Conservation (phyloP, 2,329 filamentous ascomycete species). For the Trichophyton mentagrophytes region DNA sequence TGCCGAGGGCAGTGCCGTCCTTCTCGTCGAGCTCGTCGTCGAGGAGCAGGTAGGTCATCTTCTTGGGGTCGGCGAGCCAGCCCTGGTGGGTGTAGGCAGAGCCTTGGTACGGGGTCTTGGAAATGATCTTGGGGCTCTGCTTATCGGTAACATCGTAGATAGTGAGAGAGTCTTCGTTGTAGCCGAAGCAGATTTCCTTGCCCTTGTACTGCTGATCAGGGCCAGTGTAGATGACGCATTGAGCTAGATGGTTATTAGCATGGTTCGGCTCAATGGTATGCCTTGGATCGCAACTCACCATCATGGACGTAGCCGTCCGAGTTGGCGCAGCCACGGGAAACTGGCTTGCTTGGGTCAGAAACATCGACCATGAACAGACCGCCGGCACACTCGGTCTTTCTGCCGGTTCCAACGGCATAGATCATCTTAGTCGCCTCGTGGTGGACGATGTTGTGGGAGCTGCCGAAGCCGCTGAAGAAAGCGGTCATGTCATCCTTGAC, state of each 20-base stretch:
- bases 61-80: constrained; percentile 37
- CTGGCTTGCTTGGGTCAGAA: constrained; percentile 41
- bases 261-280: too few relatives aligned
- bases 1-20: constrained; percentile 28
- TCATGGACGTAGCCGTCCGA: constrained; percentile 50
- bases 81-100: constrained; percentile 49
- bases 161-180: constrained; percentile 33
- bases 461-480: constrained; percentile 32
- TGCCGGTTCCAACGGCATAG: constrained; percentile 37
- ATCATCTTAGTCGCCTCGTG: constrained; percentile 34
- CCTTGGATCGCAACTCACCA: constrained; percentile 16
- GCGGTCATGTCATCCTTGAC: constrained; percentile 32
- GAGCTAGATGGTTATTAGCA: constrained; percentile 20
- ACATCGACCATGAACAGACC: constrained; percentile 50
- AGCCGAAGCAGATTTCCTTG: constrained; percentile 45
- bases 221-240: constrained; percentile 45
- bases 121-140: constrained; percentile 32
- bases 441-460: constrained; percentile 41
- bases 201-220: constrained; percentile 38
- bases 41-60: constrained; percentile 36
- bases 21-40: constrained; percentile 45
- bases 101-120: constrained; percentile 43
- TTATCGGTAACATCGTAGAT: constrained; percentile 16
- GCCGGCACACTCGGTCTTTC: constrained; percentile 36
- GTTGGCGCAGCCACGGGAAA: constrained; percentile 41